Evolutionary conservation across 139 green algal genomes (phyloP).

Genomic region (Chlamydomonas asymmetrica): DNA sequence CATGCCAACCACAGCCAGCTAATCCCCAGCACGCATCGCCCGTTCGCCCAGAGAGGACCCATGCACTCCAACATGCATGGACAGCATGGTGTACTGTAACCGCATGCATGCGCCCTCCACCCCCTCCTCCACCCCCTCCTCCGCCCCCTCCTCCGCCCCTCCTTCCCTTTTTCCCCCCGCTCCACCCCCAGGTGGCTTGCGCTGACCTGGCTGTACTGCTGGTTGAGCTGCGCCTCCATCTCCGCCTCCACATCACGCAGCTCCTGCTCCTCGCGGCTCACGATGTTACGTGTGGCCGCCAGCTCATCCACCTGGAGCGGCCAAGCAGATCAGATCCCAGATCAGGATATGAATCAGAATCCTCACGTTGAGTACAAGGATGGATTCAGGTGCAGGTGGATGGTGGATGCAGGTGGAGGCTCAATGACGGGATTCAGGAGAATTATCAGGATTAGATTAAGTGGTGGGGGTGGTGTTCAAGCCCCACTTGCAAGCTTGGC

Average conservation of each 20-base stretch:
- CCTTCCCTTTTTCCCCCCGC: background rate
- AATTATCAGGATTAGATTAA: no score
- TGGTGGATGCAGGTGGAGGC: background rate
- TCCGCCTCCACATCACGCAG: conserved; percentile 78
- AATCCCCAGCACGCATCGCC: background rate
- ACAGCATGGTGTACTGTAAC: no score
- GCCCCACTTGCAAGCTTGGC: no score
- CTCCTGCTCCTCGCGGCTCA: conserved; percentile 87
- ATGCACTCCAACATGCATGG: no score
- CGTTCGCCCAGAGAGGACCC: no score
- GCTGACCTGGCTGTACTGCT: conserved; percentile 71
- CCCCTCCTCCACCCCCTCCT: background rate
- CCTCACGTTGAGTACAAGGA: no score
- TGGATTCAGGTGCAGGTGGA: no score
- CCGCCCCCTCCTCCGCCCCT: background rate
- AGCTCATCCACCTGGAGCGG: conserved; percentile 61
- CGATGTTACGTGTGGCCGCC: conserved; percentile 20
- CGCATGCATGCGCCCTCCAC: no score
- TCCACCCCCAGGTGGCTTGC: background rate
- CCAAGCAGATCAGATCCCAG: no score
- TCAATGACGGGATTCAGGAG: background rate
- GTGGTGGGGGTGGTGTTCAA: background rate
- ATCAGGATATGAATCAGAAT: no score
- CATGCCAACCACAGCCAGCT: no score
- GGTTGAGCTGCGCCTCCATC: conserved; percentile 87